Evolutionary conservation across 495 filamentous ascomycete species (phyloP).

Genomic region (Aspergillus indologenus): DNA sequence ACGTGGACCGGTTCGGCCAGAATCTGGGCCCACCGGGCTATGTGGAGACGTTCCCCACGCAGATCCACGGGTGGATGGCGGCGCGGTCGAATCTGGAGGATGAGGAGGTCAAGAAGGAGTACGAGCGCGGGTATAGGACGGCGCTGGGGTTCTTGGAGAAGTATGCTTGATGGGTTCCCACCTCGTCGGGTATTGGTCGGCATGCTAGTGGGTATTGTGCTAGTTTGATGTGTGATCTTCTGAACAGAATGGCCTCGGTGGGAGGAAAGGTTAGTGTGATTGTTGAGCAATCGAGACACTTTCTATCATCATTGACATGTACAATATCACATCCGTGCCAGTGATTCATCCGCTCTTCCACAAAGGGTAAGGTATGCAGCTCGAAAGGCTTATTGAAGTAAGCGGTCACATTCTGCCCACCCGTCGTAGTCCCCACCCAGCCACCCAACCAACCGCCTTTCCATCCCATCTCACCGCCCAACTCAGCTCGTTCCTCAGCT

Average conservation of each 20-base stretch:
- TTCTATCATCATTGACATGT: too few relatives aligned
- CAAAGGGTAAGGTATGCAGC: too few relatives aligned
- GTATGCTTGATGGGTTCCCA: constrained; percentile 57
- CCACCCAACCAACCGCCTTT: neutral
- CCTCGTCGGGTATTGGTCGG: too few relatives aligned
- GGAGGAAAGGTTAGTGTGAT: too few relatives aligned
- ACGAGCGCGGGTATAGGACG: constrained; percentile 73
- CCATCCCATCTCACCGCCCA: neutral
- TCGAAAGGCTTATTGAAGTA: neutral
- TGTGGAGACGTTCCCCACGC: constrained; percentile 75
- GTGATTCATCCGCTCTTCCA: too few relatives aligned
- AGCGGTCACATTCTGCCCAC: constrained; percentile 4
- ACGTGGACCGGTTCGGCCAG: constrained; percentile 68
- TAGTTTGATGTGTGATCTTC: too few relatives aligned
- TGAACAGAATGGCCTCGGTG: too few relatives aligned
- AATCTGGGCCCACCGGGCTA: constrained; percentile 63
- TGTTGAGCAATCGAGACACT: too few relatives aligned
- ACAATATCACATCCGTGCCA: too few relatives aligned
- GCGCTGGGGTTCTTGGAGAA: constrained; percentile 72
- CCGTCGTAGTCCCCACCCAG: neutral
- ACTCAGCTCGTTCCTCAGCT: too few relatives aligned
- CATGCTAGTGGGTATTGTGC: too few relatives aligned
- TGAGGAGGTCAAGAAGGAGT: constrained; percentile 66
- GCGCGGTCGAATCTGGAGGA: constrained; percentile 69
- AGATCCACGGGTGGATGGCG: constrained; percentile 93